These are phyloP conservation scores for Zygotorulaspora florentina DNA, from an alignment of 805 yeast species.

Conservation along the genomic window DNA sequence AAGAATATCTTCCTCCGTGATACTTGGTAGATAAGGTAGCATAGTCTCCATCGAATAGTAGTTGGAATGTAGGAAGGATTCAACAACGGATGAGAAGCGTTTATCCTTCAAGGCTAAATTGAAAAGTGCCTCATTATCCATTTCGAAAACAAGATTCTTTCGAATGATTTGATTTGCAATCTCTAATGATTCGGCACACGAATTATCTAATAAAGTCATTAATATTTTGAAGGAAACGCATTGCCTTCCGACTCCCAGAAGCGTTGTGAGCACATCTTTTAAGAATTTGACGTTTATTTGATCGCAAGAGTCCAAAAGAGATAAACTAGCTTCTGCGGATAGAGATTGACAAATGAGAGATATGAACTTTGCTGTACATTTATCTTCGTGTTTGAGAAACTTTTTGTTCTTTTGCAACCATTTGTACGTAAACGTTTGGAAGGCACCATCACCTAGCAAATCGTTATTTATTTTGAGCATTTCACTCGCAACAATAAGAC, in stretches of 20 bases:
- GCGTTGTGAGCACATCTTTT: background rate
- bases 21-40: conserved; percentile 5
- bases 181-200: conserved; percentile 2
- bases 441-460: conserved; percentile 13
- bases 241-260: background rate
- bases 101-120: conserved; percentile 3
- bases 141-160: conserved; percentile 9
- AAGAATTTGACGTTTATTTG: background rate
- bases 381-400: conserved; percentile 2
- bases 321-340: background rate
- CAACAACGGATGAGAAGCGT: conserved; percentile 7
- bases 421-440: conserved; percentile 6
- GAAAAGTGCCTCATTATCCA: conserved; percentile 10
- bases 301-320: conserved; percentile 1
- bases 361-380: conserved; percentile 3
- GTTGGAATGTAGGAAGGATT: conserved; percentile 13
- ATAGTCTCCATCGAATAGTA: conserved; percentile 10
- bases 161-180: conserved; percentile 10
- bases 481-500: conserved; percentile 30
- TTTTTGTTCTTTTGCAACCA: conserved; percentile 7
- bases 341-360: conserved; percentile 1
- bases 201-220: background rate
- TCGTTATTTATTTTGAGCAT: conserved; percentile 39
- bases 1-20: conserved; percentile 17
- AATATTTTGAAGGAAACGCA: conserved; percentile 2